Base-by-base conservation (phyloP, 352 stramenopile genomes). In the Globisporangium okanoganense region DNA sequence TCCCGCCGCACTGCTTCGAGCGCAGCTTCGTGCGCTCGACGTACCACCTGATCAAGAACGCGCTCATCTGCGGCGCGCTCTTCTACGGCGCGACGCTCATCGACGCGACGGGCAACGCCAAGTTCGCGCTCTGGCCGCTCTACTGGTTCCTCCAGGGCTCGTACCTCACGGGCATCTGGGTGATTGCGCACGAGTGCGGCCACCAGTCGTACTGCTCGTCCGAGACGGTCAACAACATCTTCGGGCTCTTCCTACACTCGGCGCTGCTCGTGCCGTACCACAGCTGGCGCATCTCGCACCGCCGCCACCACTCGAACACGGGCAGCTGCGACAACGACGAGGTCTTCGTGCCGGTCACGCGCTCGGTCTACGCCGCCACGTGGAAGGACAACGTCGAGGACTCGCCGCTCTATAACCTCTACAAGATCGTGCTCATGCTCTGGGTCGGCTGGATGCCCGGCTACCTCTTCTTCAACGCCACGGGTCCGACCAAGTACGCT, bases 131-230 rank as follows among this genome's bases (percentile, higher is more conserved):
- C 40, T 99, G 97, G 97, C 82, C 88, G 3, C 62, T 94, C 47
- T 99, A 99, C 79, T 98, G 94, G 77, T 99, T 98, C 76, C 92
- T 97, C 73, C 96, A 99, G 82, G 97, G 97, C 67, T 97, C 85
- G 61, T 98, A 99, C 67, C 78, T 98, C 53, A 99, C 97, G 44
- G 97, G 96, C 48, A 88, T 98, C 40, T 99, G 97, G 97, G 96
- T 99, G 33, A 69, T 99, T 10, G 97, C 92, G 0, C 97, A 99
- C 72, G 97, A 99, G 72, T 99, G 96, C 70, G 97, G 97, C 48
- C 97, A 99, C 78, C 94, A 98, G 69, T 90, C 95, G 38, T 99
- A 98, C 75, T 98, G 88, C 36, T 82, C 89, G 22, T 97, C 70
- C 43, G 90, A 98, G 76, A 75, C 83, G 1, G 85, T 98, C 31